Evolutionary conservation across 768 basidiomycete species (phyloP).

Genomic region (Amanita subjunquillea): DNA sequence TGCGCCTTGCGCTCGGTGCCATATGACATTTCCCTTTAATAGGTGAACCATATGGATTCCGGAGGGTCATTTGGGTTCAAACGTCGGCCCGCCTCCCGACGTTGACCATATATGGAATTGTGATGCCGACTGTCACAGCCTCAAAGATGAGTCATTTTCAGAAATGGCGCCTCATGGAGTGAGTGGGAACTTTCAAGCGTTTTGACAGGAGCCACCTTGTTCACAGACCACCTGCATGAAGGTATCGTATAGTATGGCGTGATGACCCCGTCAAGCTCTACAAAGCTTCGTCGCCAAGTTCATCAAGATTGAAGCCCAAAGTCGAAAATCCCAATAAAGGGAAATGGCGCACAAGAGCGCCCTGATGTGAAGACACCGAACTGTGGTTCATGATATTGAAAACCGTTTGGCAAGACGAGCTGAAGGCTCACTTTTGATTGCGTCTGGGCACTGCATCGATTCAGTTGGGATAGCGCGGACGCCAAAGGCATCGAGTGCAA

Average conservation of each 20-base stretch:
- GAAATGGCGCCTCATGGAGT: not conserved
- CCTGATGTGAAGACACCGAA: not conserved
- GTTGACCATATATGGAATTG: not conserved
- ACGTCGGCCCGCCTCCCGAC: not conserved
- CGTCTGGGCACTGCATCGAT: not conserved
- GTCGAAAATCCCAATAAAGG: not conserved
- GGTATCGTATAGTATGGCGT: conserved; percentile 1
- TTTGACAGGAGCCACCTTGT: conserved; percentile 1
- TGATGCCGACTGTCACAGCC: conserved; percentile 1
- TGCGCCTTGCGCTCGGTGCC: not conserved
- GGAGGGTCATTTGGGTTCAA: not conserved
- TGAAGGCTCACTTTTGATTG: not conserved
- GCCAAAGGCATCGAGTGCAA: not conserved
- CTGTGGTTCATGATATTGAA: not conserved
- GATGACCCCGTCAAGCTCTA: not conserved
- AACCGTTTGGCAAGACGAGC: not conserved
- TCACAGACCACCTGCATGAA: not conserved
- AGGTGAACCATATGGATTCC: not conserved
- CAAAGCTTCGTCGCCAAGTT: not conserved
- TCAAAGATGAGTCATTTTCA: not conserved
- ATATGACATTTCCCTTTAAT: not conserved
- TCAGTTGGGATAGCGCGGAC: not conserved
- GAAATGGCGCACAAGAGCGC: not conserved
- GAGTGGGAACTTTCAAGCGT: not conserved
- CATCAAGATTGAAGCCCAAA: not conserved